Evolutionary conservation across 116 monocot species (phyloP).

Genomic region (Trichopus zeylanicus): DNA sequence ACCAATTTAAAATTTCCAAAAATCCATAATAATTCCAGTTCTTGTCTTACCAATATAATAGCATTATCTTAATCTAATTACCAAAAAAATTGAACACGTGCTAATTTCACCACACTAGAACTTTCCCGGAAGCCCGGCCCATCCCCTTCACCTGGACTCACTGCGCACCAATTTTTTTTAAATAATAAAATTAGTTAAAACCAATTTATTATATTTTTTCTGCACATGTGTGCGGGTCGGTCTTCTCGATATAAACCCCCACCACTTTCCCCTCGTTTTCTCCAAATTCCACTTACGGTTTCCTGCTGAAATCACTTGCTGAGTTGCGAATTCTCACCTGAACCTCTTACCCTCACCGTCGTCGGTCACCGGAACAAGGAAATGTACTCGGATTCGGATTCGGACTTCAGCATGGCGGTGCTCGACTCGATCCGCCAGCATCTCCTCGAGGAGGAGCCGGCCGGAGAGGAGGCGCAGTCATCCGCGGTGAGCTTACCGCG

Average conservation of each 20-base stretch:
- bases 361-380: neutral
- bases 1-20: neutral
- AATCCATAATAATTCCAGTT: neutral
- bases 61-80: neutral
- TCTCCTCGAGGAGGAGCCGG: slow-evolving; percentile 16
- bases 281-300: neutral
- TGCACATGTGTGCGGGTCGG: neutral
- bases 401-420: neutral
- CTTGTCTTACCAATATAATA: neutral
- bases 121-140: slow-evolving; percentile 2
- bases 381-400: neutral
- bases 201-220: neutral
- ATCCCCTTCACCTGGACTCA: neutral
- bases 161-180: neutral
- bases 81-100: neutral
- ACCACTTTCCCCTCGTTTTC: neutral
- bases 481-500: neutral
- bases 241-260: neutral
- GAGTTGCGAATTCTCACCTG: neutral
- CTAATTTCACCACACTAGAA: neutral
- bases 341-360: no score
- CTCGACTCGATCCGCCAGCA: slow-evolving; percentile 21
- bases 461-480: neutral
- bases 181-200: neutral
- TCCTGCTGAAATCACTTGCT: neutral